These are phyloP conservation scores for Alternaria gansuensis DNA, from an alignment of 2,329 filamentous ascomycete genomes.

Conservation along the genomic window DNA sequence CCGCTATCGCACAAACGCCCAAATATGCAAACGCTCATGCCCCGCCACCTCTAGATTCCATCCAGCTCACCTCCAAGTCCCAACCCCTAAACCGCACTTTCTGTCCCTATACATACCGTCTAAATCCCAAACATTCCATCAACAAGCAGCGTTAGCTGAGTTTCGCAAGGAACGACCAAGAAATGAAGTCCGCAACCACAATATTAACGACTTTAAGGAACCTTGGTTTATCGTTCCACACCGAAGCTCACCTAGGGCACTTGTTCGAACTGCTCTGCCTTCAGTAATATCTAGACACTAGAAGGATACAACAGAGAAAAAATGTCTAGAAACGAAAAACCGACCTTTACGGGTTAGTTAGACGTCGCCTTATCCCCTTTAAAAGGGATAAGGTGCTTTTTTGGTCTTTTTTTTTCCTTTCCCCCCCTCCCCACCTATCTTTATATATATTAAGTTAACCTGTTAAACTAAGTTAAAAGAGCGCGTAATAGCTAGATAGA, in stretches of 20 bases:
- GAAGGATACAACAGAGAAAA: conserved; percentile 5
- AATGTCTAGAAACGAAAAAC: conserved; percentile 6
- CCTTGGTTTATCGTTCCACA: conserved; percentile 11
- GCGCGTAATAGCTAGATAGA: too few species aligned
- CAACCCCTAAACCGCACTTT: not conserved
- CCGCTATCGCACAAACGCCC: not conserved
- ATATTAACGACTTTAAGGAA: conserved; percentile 2
- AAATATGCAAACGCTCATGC: not conserved
- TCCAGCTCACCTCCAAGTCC: not conserved
- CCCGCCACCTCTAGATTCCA: not conserved
- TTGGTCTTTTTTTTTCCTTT: not conserved
- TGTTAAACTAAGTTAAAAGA: not conserved
- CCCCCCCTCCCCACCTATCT: too few species aligned
- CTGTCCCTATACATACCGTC: not conserved
- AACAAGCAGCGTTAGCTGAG: conserved; percentile 2
- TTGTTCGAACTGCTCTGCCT: conserved; percentile 8
- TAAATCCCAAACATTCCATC: not conserved
- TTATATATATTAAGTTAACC: not conserved
- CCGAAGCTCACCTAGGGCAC: conserved; percentile 4
- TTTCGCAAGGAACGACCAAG: conserved; percentile 11
- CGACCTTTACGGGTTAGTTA: not conserved
- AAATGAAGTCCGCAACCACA: conserved; percentile 5
- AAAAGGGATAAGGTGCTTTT: not conserved
- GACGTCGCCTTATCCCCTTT: conserved; percentile 2
- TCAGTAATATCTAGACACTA: conserved; percentile 2